A percentile compares a stretch with the other conserved stretches of the same genome.
These are phyloP conservation scores for Kitagawia praeruptora DNA, from an alignment of 129 eudicot genomes.

Conservation along the genomic window DNA sequence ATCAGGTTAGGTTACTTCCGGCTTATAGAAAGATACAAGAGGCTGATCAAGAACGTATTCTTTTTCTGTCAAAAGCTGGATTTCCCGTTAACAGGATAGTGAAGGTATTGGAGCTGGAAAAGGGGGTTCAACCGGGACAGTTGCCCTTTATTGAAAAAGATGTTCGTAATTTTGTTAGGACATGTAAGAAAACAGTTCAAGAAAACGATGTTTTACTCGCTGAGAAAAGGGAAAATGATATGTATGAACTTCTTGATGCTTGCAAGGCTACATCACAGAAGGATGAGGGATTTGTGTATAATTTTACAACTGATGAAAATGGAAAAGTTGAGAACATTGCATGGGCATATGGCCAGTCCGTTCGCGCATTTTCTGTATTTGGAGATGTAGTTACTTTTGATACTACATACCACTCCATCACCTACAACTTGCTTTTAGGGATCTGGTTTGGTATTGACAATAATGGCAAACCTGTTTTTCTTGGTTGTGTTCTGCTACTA, in stretches of 20 bases:
- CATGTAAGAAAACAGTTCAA: constrained; percentile 66
- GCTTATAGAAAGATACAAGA: constrained; percentile 74
- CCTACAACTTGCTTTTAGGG: constrained; percentile 58
- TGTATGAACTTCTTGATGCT: constrained; percentile 52
- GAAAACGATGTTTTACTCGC: constrained; percentile 63
- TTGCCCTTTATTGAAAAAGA: constrained; percentile 69
- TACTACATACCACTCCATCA: constrained; percentile 63
- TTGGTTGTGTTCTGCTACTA: constrained; percentile 69
- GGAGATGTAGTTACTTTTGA: constrained; percentile 81
- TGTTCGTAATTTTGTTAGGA: constrained; percentile 66
- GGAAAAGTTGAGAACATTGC: constrained; percentile 64
- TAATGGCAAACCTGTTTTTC: constrained; percentile 52
- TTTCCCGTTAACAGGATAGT: constrained; percentile 69
- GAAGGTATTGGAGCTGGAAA: constrained; percentile 59
- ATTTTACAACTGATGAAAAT: constrained; percentile 48
- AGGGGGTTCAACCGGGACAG: constrained; percentile 78
- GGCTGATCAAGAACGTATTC: constrained; percentile 75
- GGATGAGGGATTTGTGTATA: constrained; percentile 55
- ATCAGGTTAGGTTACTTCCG: constrained; percentile 71
- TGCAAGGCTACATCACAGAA: constrained; percentile 37
- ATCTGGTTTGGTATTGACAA: constrained; percentile 79
- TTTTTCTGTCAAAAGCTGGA: constrained; percentile 69
- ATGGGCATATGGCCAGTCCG: constrained; percentile 65
- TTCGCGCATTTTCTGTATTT: constrained; percentile 55
- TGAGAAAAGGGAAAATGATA: constrained; percentile 59